Conservation (phyloP, 345 rosid genomes). For the Populus simonii region DNA sequence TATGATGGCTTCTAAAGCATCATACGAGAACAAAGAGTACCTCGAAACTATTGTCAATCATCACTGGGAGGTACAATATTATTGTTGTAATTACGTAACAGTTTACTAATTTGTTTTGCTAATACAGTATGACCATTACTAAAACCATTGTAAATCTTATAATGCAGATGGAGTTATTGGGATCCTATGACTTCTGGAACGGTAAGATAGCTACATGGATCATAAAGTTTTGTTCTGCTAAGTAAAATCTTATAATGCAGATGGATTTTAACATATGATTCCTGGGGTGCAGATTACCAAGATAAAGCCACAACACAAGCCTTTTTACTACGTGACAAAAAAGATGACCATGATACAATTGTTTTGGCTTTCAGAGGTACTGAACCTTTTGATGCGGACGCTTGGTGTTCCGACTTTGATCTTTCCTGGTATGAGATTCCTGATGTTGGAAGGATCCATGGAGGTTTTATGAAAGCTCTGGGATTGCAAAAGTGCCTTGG, state of each 20-base stretch:
- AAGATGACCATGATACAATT: slow-evolving; percentile 35
- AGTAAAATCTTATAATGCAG: background rate
- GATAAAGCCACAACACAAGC: slow-evolving; percentile 59
- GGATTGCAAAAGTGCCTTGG: slow-evolving; percentile 58
- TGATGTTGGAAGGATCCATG: slow-evolving; percentile 60
- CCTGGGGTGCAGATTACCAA: slow-evolving; percentile 44
- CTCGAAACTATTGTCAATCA: slow-evolving; percentile 32
- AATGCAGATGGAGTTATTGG: slow-evolving; percentile 60
- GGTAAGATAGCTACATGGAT: slow-evolving; percentile 33
- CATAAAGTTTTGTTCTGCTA: no score
- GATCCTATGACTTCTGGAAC: slow-evolving; percentile 56
- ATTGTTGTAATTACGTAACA: no score
- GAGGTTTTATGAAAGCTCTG: slow-evolving; percentile 77
- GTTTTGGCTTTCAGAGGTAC: slow-evolving; percentile 72
- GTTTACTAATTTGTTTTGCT: background rate
- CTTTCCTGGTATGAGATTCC: slow-evolving; percentile 67
- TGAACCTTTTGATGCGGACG: slow-evolving; percentile 57
- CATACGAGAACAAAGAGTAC: slow-evolving; percentile 62
- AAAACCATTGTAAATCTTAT: background rate
- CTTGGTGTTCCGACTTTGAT: slow-evolving; percentile 70
- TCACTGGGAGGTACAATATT: slow-evolving; percentile 51
- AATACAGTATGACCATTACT: background rate
- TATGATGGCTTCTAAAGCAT: slow-evolving; percentile 62
- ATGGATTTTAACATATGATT: background rate
- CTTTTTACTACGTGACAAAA: slow-evolving; percentile 42